Percentiles rank a stretch among this genome's conserved stretches.
phyloP scores from a whole-genome alignment of 495 filamentous ascomycete genomes.

The Polyplosphaeria fusca region DNA sequence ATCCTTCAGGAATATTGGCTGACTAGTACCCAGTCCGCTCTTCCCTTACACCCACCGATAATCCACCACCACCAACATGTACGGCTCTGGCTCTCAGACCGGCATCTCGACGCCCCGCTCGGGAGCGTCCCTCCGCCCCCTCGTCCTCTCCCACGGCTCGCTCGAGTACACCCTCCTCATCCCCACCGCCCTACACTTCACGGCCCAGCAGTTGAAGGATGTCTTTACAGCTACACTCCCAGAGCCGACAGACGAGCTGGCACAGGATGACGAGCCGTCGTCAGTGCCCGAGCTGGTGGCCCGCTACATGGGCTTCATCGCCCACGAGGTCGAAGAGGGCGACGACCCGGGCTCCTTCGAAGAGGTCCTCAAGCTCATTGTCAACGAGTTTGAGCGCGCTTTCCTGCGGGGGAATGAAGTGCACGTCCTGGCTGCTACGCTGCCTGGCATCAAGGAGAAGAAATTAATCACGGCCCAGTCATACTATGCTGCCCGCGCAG shows the following conservation, averaged over 20 bases:
- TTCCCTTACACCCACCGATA: neutral
- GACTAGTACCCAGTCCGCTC: too few relatives aligned
- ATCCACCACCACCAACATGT: slow-evolving; percentile 57
- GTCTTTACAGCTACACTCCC: slow-evolving; percentile 80
- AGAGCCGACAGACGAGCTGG: slow-evolving; percentile 89
- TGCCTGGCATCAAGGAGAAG: slow-evolving; percentile 85
- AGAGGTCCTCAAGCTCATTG: slow-evolving; percentile 80
- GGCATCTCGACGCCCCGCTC: slow-evolving; percentile 93
- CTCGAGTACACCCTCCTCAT: slow-evolving; percentile 94
- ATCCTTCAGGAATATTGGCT: too few relatives aligned
- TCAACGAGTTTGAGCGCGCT: slow-evolving; percentile 92
- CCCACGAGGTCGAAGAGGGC: slow-evolving; percentile 79
- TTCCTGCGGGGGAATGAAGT: slow-evolving; percentile 96
- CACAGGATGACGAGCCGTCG: slow-evolving; percentile 95
- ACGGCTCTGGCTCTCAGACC: slow-evolving; percentile 85
- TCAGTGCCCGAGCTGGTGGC: slow-evolving; percentile 87
- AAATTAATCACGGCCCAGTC: slow-evolving; percentile 80
- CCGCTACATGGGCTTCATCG: slow-evolving; percentile 85
- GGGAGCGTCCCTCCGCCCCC: slow-evolving; percentile 78
- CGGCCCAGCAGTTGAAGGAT: slow-evolving; percentile 87
- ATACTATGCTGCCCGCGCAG: slow-evolving; percentile 87
- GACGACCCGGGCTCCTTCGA: slow-evolving; percentile 85
- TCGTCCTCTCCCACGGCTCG: slow-evolving; percentile 85
- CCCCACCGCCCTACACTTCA: slow-evolving; percentile 91
- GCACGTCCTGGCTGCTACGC: slow-evolving; percentile 76